A percentile compares a stretch with the other conserved stretches of the same genome.
phyloP scores from a whole-genome alignment of 331 rosid species.

The Pyrus hybrid region DNA sequence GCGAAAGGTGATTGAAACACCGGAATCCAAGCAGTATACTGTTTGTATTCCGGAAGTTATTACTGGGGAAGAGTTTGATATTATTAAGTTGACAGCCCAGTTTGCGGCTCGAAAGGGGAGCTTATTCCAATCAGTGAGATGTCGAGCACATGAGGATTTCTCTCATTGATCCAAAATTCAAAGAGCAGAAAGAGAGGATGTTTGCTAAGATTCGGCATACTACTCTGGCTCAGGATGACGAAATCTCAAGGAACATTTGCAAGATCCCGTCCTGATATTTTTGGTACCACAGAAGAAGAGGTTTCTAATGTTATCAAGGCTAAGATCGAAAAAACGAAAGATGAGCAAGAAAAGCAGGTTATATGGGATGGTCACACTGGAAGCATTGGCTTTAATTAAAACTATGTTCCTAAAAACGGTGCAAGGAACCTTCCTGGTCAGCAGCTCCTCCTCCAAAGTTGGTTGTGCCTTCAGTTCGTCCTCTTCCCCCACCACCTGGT shows the following conservation, averaged over 20 bases:
- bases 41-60: conserved; percentile 92
- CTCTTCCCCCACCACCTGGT: conserved; percentile 91
- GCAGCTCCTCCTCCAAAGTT: conserved; percentile 90
- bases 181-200: conserved; percentile 95
- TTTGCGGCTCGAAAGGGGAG: conserved; percentile 95
- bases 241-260: too few relatives aligned
- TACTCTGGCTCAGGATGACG: too few relatives aligned
- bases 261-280: too few relatives aligned
- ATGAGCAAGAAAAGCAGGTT: conserved; percentile 93
- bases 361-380: conserved; percentile 99
- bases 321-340: conserved; percentile 85
- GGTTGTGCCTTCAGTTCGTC: conserved; percentile 69
- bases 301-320: conserved; percentile 94
- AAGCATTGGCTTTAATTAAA: conserved; percentile 80
- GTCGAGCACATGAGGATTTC: conserved; percentile 98
- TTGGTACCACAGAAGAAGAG: too few relatives aligned
- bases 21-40: conserved; percentile 85
- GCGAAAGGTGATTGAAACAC: conserved; percentile 75
- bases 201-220: conserved; percentile 93
- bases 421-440: conserved; percentile 67
- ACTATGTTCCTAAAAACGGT: conserved; percentile 40
- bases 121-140: conserved; percentile 76
- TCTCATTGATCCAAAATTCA: conserved; percentile 89
- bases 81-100: conserved; percentile 89
- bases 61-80: conserved; percentile 85